phyloP scores from a whole-genome alignment of 805 yeast species.

The Hanseniaspora pseudoguilliermondii region DNA sequence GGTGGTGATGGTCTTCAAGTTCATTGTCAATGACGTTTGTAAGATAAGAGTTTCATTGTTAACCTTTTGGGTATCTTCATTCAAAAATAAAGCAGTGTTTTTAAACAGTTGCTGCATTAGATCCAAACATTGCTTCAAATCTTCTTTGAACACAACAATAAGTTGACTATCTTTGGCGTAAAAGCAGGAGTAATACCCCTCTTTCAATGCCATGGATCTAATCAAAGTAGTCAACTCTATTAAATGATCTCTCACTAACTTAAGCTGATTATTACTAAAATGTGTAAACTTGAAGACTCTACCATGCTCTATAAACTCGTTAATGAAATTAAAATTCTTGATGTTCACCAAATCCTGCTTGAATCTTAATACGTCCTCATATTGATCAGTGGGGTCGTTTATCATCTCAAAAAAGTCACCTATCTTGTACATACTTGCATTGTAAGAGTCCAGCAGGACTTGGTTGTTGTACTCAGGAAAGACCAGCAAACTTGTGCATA shows the following conservation, averaged over 20 bases:
- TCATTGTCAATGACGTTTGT: neutral
- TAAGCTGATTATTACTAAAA: conserved; percentile 1
- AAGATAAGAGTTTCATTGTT: neutral
- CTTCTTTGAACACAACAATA: neutral
- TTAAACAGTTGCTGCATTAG: neutral
- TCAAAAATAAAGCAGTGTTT: neutral
- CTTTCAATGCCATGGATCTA: conserved; percentile 6
- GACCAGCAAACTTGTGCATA: conserved; percentile 27
- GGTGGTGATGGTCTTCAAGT: neutral
- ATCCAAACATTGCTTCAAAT: neutral
- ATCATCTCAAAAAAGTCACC: conserved; percentile 20
- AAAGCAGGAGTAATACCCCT: neutral
- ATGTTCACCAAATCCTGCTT: conserved; percentile 9
- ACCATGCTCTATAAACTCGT: neutral
- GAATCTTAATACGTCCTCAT: neutral
- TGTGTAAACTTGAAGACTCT: neutral
- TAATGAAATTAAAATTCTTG: conserved; percentile 1
- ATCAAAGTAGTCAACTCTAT: conserved; percentile 1
- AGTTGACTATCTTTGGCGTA: neutral
- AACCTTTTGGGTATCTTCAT: neutral
- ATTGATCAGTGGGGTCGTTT: neutral
- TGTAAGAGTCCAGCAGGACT: conserved; percentile 22
- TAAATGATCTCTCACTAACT: conserved; percentile 3
- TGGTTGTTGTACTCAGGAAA: conserved; percentile 34
- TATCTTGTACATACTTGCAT: conserved; percentile 19